Conservation (phyloP, 208 protist genomes). For the Leishmania martiniquensis region DNA sequence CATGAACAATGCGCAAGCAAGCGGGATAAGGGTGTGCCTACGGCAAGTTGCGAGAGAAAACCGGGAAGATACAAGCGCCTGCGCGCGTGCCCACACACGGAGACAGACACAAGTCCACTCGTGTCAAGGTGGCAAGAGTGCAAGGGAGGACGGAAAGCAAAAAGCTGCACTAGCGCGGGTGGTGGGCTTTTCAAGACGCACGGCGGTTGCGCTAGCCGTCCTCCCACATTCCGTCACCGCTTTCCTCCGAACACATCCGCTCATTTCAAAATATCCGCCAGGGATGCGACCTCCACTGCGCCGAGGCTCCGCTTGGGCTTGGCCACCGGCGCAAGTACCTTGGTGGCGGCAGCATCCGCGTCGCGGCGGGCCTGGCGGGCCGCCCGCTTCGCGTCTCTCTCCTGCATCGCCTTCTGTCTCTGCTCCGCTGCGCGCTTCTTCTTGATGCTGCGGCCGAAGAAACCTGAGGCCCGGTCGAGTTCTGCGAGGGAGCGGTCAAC, state of each 20-base stretch:
- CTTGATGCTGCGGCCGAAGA: slow-evolving; percentile 77
- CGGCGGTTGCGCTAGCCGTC: background rate
- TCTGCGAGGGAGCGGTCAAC: slow-evolving; percentile 74
- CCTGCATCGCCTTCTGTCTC: slow-evolving; percentile 42
- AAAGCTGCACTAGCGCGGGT: background rate
- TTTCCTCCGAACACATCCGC: background rate
- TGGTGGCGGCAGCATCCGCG: slow-evolving; percentile 38
- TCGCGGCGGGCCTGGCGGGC: slow-evolving; percentile 50
- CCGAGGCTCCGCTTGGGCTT: slow-evolving; percentile 17
- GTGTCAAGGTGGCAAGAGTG: background rate
- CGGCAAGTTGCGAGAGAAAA: background rate
- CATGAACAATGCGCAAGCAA: background rate
- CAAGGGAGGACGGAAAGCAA: background rate
- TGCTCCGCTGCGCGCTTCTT: slow-evolving; percentile 64
- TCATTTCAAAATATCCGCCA: slow-evolving; percentile 67
- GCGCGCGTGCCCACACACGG: background rate
- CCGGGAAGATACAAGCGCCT: background rate
- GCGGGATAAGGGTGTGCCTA: background rate
- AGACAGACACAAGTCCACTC: background rate
- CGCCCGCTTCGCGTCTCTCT: slow-evolving; percentile 62
- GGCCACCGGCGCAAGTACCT: slow-evolving; percentile 16
- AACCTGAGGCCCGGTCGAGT: slow-evolving; percentile 50
- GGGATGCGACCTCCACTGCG: slow-evolving; percentile 57
- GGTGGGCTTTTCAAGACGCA: background rate
- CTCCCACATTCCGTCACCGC: background rate